A percentile compares a stretch with the other conserved stretches of the same genome.
Conservation (phyloP, 345 rosid genomes). For the Syzygium aromaticum region DNA sequence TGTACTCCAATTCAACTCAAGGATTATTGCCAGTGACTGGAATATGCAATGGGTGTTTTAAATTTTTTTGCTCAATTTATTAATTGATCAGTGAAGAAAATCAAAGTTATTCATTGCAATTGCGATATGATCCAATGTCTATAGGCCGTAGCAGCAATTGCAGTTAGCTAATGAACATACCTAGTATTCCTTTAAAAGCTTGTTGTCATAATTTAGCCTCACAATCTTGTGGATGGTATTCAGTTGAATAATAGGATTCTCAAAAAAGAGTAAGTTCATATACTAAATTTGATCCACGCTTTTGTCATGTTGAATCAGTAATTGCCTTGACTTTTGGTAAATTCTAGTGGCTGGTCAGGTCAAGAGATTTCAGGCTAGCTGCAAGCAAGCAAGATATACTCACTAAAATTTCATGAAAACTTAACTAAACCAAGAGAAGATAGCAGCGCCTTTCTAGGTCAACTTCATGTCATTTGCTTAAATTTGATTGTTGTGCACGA, state of each 20-base stretch:
- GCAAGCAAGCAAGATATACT: not conserved
- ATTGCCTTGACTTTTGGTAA: not conserved
- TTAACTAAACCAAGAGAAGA: not conserved
- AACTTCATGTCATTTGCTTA: no score
- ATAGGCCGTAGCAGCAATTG: no score
- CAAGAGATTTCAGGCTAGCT: not conserved
- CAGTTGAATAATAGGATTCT: not conserved
- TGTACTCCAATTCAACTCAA: not conserved
- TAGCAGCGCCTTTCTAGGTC: not conserved
- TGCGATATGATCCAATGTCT: no score
- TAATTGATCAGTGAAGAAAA: no score
- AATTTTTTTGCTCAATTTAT: no score
- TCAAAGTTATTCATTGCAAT: no score
- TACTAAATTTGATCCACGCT: not conserved
- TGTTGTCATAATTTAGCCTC: not conserved
- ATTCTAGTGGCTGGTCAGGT: not conserved
- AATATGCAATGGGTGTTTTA: no score
- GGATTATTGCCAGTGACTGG: no score
- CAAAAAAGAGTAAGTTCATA: not conserved
- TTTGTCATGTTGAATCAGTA: not conserved
- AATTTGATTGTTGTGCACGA: no score
- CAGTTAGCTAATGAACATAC: no score
- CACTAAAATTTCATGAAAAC: not conserved
- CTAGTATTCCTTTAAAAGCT: not conserved
- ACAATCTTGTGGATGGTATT: not conserved